phyloP scores from a whole-genome alignment of 306 rosid genomes.

The Herpetospermum pedunculosum region DNA sequence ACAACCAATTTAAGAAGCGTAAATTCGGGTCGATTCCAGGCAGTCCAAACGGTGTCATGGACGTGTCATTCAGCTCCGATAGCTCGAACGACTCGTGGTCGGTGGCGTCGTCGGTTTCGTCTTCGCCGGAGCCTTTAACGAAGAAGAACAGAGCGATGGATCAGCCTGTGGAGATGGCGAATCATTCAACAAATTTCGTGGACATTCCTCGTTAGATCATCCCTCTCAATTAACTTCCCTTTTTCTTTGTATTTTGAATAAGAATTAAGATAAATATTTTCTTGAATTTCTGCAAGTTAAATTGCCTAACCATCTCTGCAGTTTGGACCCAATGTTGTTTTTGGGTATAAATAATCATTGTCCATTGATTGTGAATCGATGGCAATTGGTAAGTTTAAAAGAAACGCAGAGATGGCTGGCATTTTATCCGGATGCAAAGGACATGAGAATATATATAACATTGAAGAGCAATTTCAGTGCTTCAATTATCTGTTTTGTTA shows the following conservation, averaged over 20 bases:
- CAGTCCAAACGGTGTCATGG: constrained; percentile 82
- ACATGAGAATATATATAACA: neutral
- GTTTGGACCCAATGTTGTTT: neutral
- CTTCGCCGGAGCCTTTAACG: constrained; percentile 59
- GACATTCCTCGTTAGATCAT: constrained; percentile 27
- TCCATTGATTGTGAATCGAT: neutral
- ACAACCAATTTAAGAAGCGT: constrained; percentile 38
- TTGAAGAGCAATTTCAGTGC: neutral
- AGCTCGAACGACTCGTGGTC: constrained; percentile 80
- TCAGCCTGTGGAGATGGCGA: constrained; percentile 10
- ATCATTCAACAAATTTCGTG: constrained; percentile 22
- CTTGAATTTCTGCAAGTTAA: constrained; percentile 3
- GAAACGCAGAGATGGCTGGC: constrained; percentile 16
- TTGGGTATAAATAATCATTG: neutral
- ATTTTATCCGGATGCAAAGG: constrained; percentile 5
- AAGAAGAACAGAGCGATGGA: constrained; percentile 48
- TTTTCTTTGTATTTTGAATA: constrained; percentile 20
- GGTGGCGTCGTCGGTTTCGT: constrained; percentile 41
- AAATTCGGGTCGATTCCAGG: constrained; percentile 47
- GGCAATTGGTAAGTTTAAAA: neutral
- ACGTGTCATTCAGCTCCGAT: constrained; percentile 61
- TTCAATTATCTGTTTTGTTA: neutral
- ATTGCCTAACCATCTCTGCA: constrained; percentile 17
- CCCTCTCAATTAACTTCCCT: neutral
- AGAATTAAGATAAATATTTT: neutral